phyloP scores from a whole-genome alignment of 768 basidiomycete species.

The Hirschioporus abietinus region DNA sequence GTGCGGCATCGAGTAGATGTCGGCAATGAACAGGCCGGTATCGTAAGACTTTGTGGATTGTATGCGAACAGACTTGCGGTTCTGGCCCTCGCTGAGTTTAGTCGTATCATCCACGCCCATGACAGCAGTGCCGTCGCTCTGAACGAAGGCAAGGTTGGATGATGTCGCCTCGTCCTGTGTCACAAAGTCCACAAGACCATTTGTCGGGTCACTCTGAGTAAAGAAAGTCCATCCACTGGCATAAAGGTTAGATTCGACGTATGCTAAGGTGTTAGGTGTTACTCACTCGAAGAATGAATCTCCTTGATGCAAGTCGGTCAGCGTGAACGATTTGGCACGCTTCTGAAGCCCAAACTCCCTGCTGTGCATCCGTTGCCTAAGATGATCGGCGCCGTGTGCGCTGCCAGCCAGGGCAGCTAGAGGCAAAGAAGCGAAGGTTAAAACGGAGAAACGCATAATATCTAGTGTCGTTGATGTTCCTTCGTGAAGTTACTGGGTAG shows the following conservation, averaged over 20 bases:
- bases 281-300: slow-evolving; percentile 56
- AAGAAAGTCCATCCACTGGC: slow-evolving; percentile 69
- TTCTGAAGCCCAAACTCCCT: slow-evolving; percentile 15
- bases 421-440: slow-evolving; percentile 26
- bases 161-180: slow-evolving; percentile 38
- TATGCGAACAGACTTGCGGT: slow-evolving; percentile 64
- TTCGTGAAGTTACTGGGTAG: neutral
- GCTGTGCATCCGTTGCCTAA: slow-evolving; percentile 22
- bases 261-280: slow-evolving; percentile 8
- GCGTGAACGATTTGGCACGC: slow-evolving; percentile 23
- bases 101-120: slow-evolving; percentile 60
- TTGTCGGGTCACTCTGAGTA: slow-evolving; percentile 57
- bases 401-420: slow-evolving; percentile 33
- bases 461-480: neutral
- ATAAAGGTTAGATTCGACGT: neutral
- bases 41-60: slow-evolving; percentile 55
- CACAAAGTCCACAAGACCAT: slow-evolving; percentile 62
- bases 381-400: slow-evolving; percentile 19
- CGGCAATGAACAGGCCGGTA: slow-evolving; percentile 70
- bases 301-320: slow-evolving; percentile 41
- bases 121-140: slow-evolving; percentile 49
- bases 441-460: slow-evolving; percentile 18
- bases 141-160: slow-evolving; percentile 56
- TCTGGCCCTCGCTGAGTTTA: slow-evolving; percentile 40
- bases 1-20: slow-evolving; percentile 64